Evolutionary conservation across 2,329 filamentous ascomycete genomes (phyloP).

Genomic region (Sphaerostilbella broomeana): DNA sequence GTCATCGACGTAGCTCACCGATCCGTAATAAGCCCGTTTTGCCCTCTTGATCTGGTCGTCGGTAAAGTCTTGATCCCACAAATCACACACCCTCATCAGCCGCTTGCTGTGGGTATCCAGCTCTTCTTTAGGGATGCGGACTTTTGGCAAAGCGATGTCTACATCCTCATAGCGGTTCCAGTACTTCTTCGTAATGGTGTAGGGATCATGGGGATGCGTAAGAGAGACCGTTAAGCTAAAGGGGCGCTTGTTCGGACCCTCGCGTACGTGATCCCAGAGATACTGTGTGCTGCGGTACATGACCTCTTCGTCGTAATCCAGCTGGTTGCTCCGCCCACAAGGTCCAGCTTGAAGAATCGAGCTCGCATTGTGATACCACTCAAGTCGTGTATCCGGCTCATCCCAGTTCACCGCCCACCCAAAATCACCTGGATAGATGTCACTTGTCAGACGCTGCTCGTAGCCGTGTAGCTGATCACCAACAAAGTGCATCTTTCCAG

Average conservation of each 20-base stretch:
- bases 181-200: conserved; percentile 88
- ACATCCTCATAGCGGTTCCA: conserved; percentile 89
- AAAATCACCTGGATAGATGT: conserved; percentile 92
- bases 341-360: conserved; percentile 86
- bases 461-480: conserved; percentile 93
- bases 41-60: conserved; percentile 82
- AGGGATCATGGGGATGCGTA: conserved; percentile 91
- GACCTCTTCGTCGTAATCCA: conserved; percentile 94
- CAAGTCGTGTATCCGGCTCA: conserved; percentile 73
- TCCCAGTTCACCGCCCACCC: conserved; percentile 97
- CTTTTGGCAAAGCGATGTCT: conserved; percentile 76
- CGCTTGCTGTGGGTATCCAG: conserved; percentile 84
- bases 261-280: conserved; percentile 82
- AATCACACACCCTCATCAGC: conserved; percentile 76
- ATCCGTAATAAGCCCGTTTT: conserved; percentile 83
- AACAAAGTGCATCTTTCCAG: conserved; percentile 97
- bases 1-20: conserved; percentile 89
- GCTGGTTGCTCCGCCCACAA: conserved; percentile 86
- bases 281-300: conserved; percentile 89
- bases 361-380: conserved; percentile 96
- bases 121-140: conserved; percentile 70
- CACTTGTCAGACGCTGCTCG: conserved; percentile 84
- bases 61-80: conserved; percentile 76
- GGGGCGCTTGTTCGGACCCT: conserved; percentile 64
- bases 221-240: conserved; percentile 88